These are phyloP conservation scores for Margaritispora aquatica DNA, from an alignment of 495 filamentous ascomycete species.

Conservation along the genomic window DNA sequence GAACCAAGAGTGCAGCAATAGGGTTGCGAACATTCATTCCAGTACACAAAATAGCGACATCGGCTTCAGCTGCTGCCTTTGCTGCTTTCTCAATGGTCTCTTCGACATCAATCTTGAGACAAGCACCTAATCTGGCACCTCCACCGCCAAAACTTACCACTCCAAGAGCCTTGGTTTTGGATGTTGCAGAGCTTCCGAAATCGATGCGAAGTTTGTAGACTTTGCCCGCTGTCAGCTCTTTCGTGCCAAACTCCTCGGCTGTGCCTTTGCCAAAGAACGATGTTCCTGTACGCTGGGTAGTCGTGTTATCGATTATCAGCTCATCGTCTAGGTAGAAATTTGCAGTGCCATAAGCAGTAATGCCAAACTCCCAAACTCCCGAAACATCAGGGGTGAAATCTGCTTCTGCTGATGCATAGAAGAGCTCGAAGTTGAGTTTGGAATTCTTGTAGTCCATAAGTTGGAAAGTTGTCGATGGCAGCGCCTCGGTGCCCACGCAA, in stretches of 20 bases:
- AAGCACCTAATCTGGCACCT: slow-evolving; percentile 56
- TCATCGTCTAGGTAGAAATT: slow-evolving; percentile 60
- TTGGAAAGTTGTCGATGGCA: slow-evolving; percentile 46
- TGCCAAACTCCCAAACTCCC: slow-evolving; percentile 44
- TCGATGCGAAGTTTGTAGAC: slow-evolving; percentile 54
- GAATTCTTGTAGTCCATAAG: slow-evolving; percentile 59
- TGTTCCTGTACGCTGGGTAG: slow-evolving; percentile 50
- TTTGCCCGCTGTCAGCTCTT: slow-evolving; percentile 48
- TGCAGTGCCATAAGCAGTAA: slow-evolving; percentile 61
- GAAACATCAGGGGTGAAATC: slow-evolving; percentile 48
- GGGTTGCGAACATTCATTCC: slow-evolving; percentile 44
- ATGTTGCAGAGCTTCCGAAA: slow-evolving; percentile 58
- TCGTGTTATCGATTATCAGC: slow-evolving; percentile 59
- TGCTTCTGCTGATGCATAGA: slow-evolving; percentile 60
- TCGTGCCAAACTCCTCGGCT: slow-evolving; percentile 50
- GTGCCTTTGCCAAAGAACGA: slow-evolving; percentile 57
- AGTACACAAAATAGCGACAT: slow-evolving; percentile 62
- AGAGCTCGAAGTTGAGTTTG: slow-evolving; percentile 45
- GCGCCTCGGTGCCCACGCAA: slow-evolving; percentile 46
- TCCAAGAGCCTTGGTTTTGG: slow-evolving; percentile 45
- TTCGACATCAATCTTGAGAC: slow-evolving; percentile 45
- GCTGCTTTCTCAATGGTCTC: slow-evolving; percentile 56
- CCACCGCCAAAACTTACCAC: slow-evolving; percentile 50
- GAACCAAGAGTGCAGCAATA: neutral
- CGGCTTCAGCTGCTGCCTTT: slow-evolving; percentile 49